A percentile compares a stretch with the other conserved stretches of the same genome.
These are phyloP conservation scores for Diaporthe vaccinii DNA, from an alignment of 2,329 filamentous ascomycete genomes.

Conservation along the genomic window DNA sequence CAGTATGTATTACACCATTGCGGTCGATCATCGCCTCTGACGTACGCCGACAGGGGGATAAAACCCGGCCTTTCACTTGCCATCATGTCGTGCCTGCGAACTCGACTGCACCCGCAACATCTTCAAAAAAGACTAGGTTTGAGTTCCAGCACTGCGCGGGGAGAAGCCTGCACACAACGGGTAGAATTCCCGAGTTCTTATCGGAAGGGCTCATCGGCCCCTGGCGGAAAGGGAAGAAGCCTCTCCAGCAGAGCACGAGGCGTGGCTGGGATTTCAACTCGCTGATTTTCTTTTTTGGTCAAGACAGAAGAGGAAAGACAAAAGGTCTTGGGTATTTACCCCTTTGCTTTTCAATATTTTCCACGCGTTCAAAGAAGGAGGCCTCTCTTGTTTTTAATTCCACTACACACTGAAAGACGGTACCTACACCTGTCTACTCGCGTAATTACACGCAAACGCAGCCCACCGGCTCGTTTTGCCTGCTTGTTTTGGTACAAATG, in stretches of 20 bases:
- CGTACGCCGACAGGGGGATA: background rate
- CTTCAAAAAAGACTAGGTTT: background rate
- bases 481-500: background rate
- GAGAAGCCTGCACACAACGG: background rate
- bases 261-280: background rate
- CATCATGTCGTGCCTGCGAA: background rate
- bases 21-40: constrained; percentile 7
- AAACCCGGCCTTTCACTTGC: background rate
- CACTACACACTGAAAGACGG: background rate
- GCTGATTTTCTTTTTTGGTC: background rate
- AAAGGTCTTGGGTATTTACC: background rate
- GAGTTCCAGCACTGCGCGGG: background rate
- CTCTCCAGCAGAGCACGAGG: background rate
- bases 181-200: background rate
- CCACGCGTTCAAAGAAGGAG: background rate
- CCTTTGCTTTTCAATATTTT: background rate
- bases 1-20: background rate
- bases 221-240: background rate
- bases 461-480: background rate
- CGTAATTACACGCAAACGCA: constrained; percentile 2
- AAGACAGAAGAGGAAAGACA: background rate
- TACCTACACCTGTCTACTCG: background rate
- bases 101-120: background rate
- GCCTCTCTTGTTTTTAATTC: background rate
- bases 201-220: no score